phyloP scores from a whole-genome alignment of 345 rosid species.

The Abelmoschus esculentus region DNA sequence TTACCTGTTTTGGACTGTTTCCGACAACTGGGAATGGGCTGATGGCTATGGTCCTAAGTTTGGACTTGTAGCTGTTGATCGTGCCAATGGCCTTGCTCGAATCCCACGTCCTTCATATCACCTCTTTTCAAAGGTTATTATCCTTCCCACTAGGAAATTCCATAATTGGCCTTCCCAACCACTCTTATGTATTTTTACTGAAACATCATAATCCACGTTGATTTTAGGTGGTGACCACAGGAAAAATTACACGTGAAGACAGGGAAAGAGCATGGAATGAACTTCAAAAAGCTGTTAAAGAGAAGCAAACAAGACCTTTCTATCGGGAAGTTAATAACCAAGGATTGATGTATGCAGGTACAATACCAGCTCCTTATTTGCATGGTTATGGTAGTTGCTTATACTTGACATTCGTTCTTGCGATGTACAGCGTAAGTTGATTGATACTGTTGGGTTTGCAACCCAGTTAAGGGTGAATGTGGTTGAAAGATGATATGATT shows the following conservation, averaged over 20 bases:
- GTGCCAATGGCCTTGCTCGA: conserved; percentile 62
- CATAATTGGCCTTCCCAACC: conserved; percentile 8
- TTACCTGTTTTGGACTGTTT: conserved; percentile 88
- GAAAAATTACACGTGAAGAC: conserved; percentile 58
- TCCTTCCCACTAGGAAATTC: background rate
- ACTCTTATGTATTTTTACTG: background rate
- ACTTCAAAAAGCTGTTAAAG: conserved; percentile 58
- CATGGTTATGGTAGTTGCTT: background rate
- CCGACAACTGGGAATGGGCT: conserved; percentile 99
- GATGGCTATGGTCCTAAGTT: conserved; percentile 99
- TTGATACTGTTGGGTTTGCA: background rate
- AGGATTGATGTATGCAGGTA: conserved; percentile 97
- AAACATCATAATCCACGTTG: background rate
- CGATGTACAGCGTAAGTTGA: background rate
- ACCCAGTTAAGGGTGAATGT: background rate
- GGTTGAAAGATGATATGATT: background rate
- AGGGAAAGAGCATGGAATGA: conserved; percentile 67
- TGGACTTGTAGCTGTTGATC: conserved; percentile 86
- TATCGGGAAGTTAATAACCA: conserved; percentile 59
- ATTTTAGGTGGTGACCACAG: conserved; percentile 57
- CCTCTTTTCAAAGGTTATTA: conserved; percentile 68
- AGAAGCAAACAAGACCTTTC: conserved; percentile 59
- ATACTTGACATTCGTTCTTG: background rate
- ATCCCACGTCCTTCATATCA: conserved; percentile 72
- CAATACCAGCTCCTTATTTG: conserved; percentile 2